Evolutionary conservation across 345 rosid genomes (phyloP).

Genomic region (Rhodomyrtus tomentosa): DNA sequence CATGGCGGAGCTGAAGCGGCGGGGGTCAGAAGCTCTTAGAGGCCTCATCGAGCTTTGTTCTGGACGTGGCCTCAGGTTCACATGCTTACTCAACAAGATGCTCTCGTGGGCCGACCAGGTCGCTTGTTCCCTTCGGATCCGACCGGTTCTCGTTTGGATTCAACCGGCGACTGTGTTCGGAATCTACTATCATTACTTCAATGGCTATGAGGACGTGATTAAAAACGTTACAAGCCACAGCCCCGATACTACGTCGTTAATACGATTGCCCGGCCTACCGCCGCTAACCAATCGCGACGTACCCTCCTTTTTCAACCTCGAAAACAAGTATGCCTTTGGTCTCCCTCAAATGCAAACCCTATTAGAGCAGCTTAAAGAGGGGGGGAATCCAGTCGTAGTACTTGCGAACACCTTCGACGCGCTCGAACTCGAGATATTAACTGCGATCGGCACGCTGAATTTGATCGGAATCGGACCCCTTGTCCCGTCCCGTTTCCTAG

Average conservation of each 20-base stretch:
- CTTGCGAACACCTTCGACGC: slow-evolving; percentile 2
- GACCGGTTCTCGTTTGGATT: slow-evolving; percentile 31
- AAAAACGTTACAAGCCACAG: neutral
- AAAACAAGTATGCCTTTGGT: neutral
- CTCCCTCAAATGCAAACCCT: neutral
- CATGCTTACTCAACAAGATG: slow-evolving; percentile 8
- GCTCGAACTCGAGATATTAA: neutral
- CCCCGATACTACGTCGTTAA: neutral
- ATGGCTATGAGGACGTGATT: slow-evolving; percentile 22
- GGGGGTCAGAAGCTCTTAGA: slow-evolving; percentile 4
- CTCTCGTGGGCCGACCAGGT: slow-evolving; percentile 30
- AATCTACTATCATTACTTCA: slow-evolving; percentile 45
- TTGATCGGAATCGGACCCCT: neutral
- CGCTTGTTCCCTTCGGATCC: slow-evolving; percentile 33
- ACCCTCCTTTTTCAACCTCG: slow-evolving; percentile 37
- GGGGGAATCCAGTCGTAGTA: neutral
- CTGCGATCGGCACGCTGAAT: neutral
- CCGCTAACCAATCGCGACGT: slow-evolving; percentile 22
- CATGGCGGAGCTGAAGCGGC: neutral
- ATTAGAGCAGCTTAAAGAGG: neutral
- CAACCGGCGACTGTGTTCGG: slow-evolving; percentile 57
- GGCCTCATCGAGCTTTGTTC: slow-evolving; percentile 2
- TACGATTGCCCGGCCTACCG: slow-evolving; percentile 37
- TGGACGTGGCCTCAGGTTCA: neutral
- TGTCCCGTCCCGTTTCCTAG: neutral